Conservation (phyloP, 768 basidiomycete species). For the Lyophyllum decastes region DNA sequence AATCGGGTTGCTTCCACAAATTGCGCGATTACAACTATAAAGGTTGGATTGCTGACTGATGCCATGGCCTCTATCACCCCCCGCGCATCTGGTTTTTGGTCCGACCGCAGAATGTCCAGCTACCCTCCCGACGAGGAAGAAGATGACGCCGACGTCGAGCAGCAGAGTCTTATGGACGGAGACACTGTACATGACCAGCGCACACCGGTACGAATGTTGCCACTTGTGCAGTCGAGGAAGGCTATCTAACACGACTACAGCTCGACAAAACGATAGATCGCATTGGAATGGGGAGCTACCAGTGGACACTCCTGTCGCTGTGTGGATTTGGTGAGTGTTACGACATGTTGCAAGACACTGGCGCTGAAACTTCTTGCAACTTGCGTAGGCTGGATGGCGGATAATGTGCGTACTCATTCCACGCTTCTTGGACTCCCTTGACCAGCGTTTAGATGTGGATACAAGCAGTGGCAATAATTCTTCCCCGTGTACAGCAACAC, state of each 20-base stretch:
- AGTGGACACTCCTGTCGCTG: slow-evolving; percentile 78
- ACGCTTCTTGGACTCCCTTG: slow-evolving; percentile 18
- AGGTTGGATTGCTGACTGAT: slow-evolving; percentile 21
- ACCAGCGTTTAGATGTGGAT: slow-evolving; percentile 80
- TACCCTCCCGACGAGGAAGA: slow-evolving; percentile 42
- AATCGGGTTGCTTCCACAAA: neutral
- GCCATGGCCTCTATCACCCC: slow-evolving; percentile 45
- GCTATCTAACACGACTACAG: slow-evolving; percentile 14
- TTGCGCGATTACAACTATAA: slow-evolving; percentile 12
- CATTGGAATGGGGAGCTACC: slow-evolving; percentile 91
- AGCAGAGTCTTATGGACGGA: slow-evolving; percentile 29
- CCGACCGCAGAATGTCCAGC: slow-evolving; percentile 33
- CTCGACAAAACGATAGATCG: slow-evolving; percentile 87
- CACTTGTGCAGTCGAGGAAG: neutral
- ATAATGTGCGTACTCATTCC: slow-evolving; percentile 62
- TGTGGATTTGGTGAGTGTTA: slow-evolving; percentile 81
- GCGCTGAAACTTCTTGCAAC: neutral
- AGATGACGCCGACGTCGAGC: slow-evolving; percentile 33
- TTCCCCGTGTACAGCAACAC: slow-evolving; percentile 95
- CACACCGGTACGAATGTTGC: slow-evolving; percentile 41
- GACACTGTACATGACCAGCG: slow-evolving; percentile 41
- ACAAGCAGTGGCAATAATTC: slow-evolving; percentile 86
- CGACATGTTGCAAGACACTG: neutral
- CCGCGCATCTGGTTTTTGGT: slow-evolving; percentile 53
- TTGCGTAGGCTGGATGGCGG: slow-evolving; percentile 83